Conservation (phyloP, 257 asterid genomes). For the Solanum dulcamara region DNA sequence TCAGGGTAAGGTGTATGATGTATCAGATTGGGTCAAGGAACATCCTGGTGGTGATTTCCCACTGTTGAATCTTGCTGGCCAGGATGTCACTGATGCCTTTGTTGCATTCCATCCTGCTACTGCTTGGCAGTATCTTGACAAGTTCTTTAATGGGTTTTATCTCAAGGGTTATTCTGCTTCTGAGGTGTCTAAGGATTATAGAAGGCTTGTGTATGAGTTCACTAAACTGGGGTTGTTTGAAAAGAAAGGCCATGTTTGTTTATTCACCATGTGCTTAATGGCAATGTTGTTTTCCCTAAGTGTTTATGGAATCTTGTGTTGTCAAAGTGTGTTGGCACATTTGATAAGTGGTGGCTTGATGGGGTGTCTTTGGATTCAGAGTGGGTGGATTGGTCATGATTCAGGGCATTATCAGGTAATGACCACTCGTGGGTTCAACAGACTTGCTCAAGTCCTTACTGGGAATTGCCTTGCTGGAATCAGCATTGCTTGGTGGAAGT, state of each 20-base stretch:
- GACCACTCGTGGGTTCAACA: conserved; percentile 24
- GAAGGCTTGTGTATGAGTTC: conserved; percentile 57
- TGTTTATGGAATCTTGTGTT: conserved; percentile 56
- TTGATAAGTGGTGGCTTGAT: conserved; percentile 47
- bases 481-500: conserved; percentile 87
- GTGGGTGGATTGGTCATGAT: conserved; percentile 96
- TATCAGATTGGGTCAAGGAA: conserved; percentile 55
- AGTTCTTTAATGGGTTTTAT: conserved; percentile 45
- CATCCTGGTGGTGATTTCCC: conserved; percentile 90
- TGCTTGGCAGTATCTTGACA: conserved; percentile 56
- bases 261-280: conserved; percentile 22
- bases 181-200: conserved; percentile 62
- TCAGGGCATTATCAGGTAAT: conserved; percentile 72
- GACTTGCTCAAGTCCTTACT: conserved; percentile 45
- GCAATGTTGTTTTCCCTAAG: conserved; percentile 24
- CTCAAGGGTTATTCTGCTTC: conserved; percentile 50
- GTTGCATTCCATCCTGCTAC: conserved; percentile 73
- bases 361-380: conserved; percentile 88
- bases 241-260: conserved; percentile 41
- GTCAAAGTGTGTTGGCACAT: conserved; percentile 36
- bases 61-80: conserved; percentile 66
- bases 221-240: conserved; percentile 59
- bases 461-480: conserved; percentile 79
- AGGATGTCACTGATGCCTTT: conserved; percentile 82
- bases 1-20: conserved; percentile 82